Base-by-base conservation (phyloP, 495 filamentous ascomycete genomes). In the Clavariopsis aquatica region DNA sequence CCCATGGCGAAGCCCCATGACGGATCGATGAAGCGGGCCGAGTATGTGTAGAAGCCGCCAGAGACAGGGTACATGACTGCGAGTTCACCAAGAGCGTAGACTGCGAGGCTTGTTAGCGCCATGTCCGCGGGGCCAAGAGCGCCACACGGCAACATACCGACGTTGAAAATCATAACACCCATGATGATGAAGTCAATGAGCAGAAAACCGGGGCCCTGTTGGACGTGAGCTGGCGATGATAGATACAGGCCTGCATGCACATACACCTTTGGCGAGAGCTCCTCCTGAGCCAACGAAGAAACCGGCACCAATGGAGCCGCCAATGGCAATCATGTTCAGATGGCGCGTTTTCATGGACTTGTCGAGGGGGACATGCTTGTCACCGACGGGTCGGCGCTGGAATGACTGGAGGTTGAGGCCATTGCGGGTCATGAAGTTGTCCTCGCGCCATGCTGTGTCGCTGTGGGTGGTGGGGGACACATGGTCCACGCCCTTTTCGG, bases 1-100 rank as follows among this genome's bases (percentile, higher is more conserved):
- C 81, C 81, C 59, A 82, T 75, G 26, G 81, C 78, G 62, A 82
- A 82, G 15, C 77, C 79, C 83, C 83, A 85, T 17, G 83, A 78
- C 55, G 82, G 80, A 69, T 82, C 83, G 60, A 85, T 79, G 57
- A 85, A 85, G 26, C 83, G 80, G 38, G 73, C 70, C 31, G 76
- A 76, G 73, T 84, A 85, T n/a, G 74, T 77, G 72, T 79, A 85
- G 74, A 85, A 84, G 62, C 78, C 82, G 71, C 83, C 88, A 36
- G 86, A 86, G 49, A 85, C 80, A 10, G 88, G 88, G 64, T 87
- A 91, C 64, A 89, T 79, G 57, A 87, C 83, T 15, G 87, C 87
- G 59, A 90, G 69, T 73, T 90, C 87, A 69, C 86, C 87, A 24
- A 90, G 74, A 26, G 86, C 86, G 71, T 88, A 86, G 64, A 90